Conservation (phyloP, 73 alveolate species). For the Tetrahymena borealis region DNA sequence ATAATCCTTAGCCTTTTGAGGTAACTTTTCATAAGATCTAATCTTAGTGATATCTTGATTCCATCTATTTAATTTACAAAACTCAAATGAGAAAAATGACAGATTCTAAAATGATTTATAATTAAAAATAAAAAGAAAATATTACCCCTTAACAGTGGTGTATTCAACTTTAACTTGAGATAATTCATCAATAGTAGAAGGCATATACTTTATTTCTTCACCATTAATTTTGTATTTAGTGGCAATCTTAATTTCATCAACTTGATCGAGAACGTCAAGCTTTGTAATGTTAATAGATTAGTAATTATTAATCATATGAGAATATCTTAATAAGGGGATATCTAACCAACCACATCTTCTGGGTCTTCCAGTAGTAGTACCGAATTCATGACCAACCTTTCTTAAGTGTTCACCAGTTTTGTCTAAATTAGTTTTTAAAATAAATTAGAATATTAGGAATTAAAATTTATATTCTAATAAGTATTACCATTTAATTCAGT, state of each 20-base stretch:
- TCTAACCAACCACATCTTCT: conserved; percentile 98
- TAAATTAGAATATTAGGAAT: neutral
- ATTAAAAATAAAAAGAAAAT: too few species aligned
- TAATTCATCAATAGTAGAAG: conserved; percentile 65
- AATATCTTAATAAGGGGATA: conserved; percentile 68
- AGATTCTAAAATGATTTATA: too few species aligned
- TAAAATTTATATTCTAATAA: neutral
- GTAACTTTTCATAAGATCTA: conserved; percentile 70
- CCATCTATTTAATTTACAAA: conserved; percentile 84
- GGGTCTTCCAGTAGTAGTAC: conserved; percentile 96
- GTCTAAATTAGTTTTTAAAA: too few species aligned
- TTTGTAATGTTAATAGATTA: conserved; percentile 80
- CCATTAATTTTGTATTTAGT: conserved; percentile 58
- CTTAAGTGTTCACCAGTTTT: conserved; percentile 61
- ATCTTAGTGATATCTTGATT: conserved; percentile 70
- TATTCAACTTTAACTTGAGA: conserved; percentile 64
- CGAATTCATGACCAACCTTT: conserved; percentile 90
- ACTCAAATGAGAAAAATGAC: too few species aligned
- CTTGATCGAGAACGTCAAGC: conserved; percentile 87
- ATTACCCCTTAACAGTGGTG: conserved; percentile 47
- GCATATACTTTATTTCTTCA: conserved; percentile 58
- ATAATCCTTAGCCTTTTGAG: conserved; percentile 75
- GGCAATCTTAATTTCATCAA: conserved; percentile 64
- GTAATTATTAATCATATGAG: conserved; percentile 73
- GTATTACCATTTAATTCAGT: conserved; percentile 68